phyloP scores from a whole-genome alignment of 208 protist genomes.

The Sergeia podlipaevii region DNA sequence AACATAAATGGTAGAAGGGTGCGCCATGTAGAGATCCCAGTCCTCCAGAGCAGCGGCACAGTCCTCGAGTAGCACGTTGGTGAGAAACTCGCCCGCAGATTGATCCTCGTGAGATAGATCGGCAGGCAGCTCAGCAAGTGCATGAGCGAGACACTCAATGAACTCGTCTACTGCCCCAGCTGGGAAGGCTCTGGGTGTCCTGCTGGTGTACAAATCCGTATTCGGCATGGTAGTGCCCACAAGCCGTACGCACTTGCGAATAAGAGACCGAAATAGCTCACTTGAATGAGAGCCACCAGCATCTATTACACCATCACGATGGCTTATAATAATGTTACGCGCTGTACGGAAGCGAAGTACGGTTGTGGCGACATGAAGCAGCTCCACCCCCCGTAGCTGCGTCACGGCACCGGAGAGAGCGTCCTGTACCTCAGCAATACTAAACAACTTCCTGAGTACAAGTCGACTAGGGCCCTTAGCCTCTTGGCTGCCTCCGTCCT shows the following conservation, averaged over 20 bases:
- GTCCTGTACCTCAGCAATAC: slow-evolving; percentile 10
- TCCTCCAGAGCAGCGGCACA: slow-evolving; percentile 58
- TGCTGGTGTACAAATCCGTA: slow-evolving; percentile 56
- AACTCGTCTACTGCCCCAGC: slow-evolving; percentile 70
- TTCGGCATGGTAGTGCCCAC: slow-evolving; percentile 45
- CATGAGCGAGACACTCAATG: slow-evolving; percentile 54
- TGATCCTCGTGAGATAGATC: slow-evolving; percentile 7
- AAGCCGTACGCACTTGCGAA: slow-evolving; percentile 58
- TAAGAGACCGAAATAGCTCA: slow-evolving; percentile 21
- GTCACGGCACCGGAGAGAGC: slow-evolving; percentile 31
- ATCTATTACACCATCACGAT: no score
- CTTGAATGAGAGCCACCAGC: slow-evolving; percentile 2
- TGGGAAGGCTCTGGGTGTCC: slow-evolving; percentile 25
- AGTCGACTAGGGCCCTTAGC: not conserved
- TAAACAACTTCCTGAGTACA: slow-evolving; percentile 9
- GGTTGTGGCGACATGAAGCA: slow-evolving; percentile 64
- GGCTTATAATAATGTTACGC: slow-evolving; percentile 33
- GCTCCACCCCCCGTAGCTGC: slow-evolving; percentile 38
- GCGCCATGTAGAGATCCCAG: slow-evolving; percentile 81
- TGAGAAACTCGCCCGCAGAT: slow-evolving; percentile 42
- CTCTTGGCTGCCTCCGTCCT: slow-evolving; percentile 5
- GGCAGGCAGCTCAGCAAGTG: slow-evolving; percentile 9
- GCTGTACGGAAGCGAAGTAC: slow-evolving; percentile 34
- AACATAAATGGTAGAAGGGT: slow-evolving; percentile 78
- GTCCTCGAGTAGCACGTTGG: slow-evolving; percentile 58